Conservation (phyloP, 2,329 filamentous ascomycete species). For the Fusarium marasasianum region DNA sequence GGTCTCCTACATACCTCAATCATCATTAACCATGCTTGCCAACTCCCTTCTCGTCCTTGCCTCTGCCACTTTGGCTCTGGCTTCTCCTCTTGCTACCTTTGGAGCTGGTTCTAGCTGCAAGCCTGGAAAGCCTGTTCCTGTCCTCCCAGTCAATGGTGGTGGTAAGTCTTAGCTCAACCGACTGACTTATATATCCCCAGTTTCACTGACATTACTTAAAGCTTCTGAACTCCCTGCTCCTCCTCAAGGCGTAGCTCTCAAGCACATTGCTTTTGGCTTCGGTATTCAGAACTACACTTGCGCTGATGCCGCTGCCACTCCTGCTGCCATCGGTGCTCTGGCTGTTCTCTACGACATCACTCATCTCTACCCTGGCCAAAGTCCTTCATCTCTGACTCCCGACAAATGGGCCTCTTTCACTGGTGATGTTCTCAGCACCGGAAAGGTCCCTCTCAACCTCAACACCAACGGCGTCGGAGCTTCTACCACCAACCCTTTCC, state of each 20-base stretch:
- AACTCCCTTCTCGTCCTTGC: slow-evolving; percentile 48
- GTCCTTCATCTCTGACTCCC: slow-evolving; percentile 49
- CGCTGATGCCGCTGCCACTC: slow-evolving; percentile 46
- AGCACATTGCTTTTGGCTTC: slow-evolving; percentile 68
- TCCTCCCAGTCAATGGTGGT: slow-evolving; percentile 52
- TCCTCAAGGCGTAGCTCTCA: slow-evolving; percentile 52
- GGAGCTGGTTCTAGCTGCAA: slow-evolving; percentile 30
- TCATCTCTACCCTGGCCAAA: slow-evolving; percentile 58
- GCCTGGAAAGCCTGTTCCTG: slow-evolving; percentile 30
- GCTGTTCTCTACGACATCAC: slow-evolving; percentile 69
- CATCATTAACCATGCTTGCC: slow-evolving; percentile 45
- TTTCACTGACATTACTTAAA: slow-evolving; percentile 39
- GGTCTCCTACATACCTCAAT: slow-evolving; percentile 2
- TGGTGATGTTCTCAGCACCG: slow-evolving; percentile 51
- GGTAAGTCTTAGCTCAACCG: slow-evolving; percentile 42
- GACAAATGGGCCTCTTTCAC: slow-evolving; percentile 54
- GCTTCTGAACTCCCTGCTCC: slow-evolving; percentile 57
- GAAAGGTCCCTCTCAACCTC: slow-evolving; percentile 60
- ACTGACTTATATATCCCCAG: not conserved
- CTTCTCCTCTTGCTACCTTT: slow-evolving; percentile 39
- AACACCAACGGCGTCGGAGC: slow-evolving; percentile 50
- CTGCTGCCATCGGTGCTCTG: slow-evolving; percentile 61
- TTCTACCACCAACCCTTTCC: slow-evolving; percentile 57
- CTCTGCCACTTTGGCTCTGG: slow-evolving; percentile 47
- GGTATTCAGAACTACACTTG: slow-evolving; percentile 78